phyloP scores from a whole-genome alignment of 1,284 basidiomycete species.

The Ustilago nuda region DNA sequence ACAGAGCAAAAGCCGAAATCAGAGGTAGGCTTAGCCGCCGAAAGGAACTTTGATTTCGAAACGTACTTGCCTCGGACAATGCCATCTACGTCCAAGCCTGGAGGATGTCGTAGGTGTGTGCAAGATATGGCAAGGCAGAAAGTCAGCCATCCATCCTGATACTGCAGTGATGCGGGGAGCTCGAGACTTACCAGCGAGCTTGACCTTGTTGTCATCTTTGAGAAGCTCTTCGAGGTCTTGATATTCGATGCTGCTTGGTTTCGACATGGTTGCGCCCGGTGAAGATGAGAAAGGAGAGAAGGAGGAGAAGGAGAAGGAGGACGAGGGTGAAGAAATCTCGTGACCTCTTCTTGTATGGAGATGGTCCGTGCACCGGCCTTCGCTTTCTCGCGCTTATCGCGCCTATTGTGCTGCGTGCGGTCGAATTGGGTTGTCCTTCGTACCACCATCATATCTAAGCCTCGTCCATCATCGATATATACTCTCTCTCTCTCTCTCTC shows the following conservation, averaged over 20 bases:
- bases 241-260: constrained; percentile 25
- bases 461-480: not conserved
- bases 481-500: not conserved
- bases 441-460: not conserved
- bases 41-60: constrained; percentile 92
- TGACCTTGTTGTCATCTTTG: constrained; percentile 81
- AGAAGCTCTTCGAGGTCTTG: constrained; percentile 70
- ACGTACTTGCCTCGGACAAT: constrained; percentile 93
- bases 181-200: constrained; percentile 75
- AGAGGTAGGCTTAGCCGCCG: constrained; percentile 81
- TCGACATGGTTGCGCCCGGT: constrained; percentile 19
- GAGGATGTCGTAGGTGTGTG: constrained; percentile 1
- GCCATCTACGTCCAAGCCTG: constrained; percentile 75
- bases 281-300: not conserved
- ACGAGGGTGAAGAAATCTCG: not conserved
- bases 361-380: constrained; percentile 21
- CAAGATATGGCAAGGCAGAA: not conserved
- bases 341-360: constrained; percentile 1
- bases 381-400: not conserved
- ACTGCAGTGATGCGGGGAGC: not conserved
- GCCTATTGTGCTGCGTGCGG: too few relatives aligned
- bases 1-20: constrained; percentile 59
- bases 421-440: not conserved
- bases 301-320: not conserved
- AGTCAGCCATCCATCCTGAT: not conserved